These are phyloP conservation scores for Didymella pinodella DNA, from an alignment of 2,329 filamentous ascomycete species.

Conservation along the genomic window DNA sequence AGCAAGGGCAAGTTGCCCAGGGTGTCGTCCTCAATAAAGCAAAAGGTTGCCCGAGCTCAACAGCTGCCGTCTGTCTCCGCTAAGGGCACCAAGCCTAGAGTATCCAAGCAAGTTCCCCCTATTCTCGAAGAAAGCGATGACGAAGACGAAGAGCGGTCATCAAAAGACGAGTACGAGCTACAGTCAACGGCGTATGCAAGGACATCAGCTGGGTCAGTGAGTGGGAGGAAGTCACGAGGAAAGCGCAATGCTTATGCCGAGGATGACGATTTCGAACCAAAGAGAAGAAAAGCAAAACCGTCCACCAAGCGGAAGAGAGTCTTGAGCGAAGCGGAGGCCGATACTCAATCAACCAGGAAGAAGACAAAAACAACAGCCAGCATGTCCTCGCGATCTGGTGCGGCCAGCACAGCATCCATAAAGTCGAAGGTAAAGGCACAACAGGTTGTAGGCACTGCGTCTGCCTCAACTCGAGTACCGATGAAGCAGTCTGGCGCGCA, in stretches of 20 bases:
- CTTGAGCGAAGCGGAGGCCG: not conserved
- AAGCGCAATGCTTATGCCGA: conserved; percentile 13
- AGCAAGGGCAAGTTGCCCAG: conserved; percentile 28
- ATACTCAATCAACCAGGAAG: conserved; percentile 4
- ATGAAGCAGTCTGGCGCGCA: conserved; percentile 1
- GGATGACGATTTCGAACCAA: conserved; percentile 25
- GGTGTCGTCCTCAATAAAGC: conserved; percentile 26
- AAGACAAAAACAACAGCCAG: conserved; percentile 3
- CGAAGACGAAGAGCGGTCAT: not conserved
- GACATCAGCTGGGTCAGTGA: not conserved
- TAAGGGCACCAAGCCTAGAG: conserved; percentile 11
- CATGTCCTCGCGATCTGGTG: not conserved
- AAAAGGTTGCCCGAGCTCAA: conserved; percentile 17
- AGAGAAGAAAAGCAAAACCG: conserved; percentile 9
- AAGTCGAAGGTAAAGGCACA: not conserved
- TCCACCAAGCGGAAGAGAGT: conserved; percentile 22
- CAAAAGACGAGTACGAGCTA: conserved; percentile 9
- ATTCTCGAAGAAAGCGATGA: not conserved
- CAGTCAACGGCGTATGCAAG: conserved; percentile 1
- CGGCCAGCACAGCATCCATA: not conserved
- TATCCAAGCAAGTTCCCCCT: not conserved
- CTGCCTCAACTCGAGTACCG: not conserved
- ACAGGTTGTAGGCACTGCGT: not conserved
- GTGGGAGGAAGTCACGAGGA: conserved; percentile 2
- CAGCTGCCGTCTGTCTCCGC: conserved; percentile 12